Evolutionary conservation across 805 yeast species (phyloP).

Genomic region (Wickerhamiella musiphila): DNA sequence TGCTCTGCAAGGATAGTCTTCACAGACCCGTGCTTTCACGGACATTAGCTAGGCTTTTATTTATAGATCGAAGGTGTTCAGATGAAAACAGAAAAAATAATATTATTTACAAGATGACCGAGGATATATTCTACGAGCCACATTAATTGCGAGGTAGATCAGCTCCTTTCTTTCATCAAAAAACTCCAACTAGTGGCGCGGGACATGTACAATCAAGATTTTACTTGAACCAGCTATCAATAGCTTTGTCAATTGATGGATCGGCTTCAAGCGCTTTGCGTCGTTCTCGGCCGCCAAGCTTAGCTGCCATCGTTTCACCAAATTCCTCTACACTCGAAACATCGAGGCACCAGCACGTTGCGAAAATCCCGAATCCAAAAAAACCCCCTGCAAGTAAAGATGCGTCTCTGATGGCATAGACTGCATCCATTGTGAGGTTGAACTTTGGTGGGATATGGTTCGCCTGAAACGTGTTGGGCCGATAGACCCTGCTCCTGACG

Average conservation of each 20-base stretch:
- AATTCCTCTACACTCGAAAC: slow-evolving; percentile 20
- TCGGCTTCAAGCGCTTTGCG: not conserved
- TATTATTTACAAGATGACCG: too few relatives aligned
- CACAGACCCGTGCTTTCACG: too few relatives aligned
- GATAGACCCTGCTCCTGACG: slow-evolving; percentile 50
- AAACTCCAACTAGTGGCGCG: too few relatives aligned
- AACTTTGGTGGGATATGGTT: slow-evolving; percentile 77
- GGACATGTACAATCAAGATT: too few relatives aligned
- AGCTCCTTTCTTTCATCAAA: too few relatives aligned
- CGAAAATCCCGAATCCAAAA: slow-evolving; percentile 53
- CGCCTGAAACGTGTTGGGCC: slow-evolving; percentile 65
- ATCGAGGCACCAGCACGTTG: slow-evolving; percentile 67
- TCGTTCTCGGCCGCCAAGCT: not conserved
- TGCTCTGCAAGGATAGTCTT: slow-evolving; percentile 64
- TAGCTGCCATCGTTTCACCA: not conserved
- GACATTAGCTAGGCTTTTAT: too few relatives aligned
- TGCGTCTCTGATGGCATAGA: slow-evolving; percentile 70
- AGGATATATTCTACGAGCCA: too few relatives aligned
- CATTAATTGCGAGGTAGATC: too few relatives aligned
- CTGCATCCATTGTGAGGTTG: slow-evolving; percentile 66
- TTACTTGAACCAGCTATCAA: not conserved
- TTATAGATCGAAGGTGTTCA: too few relatives aligned
- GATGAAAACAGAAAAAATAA: too few relatives aligned
- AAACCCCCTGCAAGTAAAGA: slow-evolving; percentile 57
- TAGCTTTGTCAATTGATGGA: not conserved